These are phyloP conservation scores for Angophora floribunda DNA, from an alignment of 345 rosid species.

Conservation along the genomic window DNA sequence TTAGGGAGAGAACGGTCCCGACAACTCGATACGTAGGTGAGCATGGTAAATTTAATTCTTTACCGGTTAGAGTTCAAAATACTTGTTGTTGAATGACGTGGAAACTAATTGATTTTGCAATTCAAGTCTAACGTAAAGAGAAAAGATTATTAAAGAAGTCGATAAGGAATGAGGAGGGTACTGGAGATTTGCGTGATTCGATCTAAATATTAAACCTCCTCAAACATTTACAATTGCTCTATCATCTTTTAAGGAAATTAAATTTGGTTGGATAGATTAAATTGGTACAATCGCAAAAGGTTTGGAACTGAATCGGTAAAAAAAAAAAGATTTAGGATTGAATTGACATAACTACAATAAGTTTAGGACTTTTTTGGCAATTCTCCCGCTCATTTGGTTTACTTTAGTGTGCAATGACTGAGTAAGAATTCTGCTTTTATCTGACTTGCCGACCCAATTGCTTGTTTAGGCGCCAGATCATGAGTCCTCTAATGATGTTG, in stretches of 20 bases:
- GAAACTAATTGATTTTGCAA: not conserved
- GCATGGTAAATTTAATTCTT: not conserved
- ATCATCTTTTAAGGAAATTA: not conserved
- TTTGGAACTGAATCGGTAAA: no score
- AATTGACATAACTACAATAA: no score
- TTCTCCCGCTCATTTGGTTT: not conserved
- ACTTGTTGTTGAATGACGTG: not conserved
- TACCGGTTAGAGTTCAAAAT: not conserved
- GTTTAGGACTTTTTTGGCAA: no score
- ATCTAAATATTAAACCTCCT: not conserved
- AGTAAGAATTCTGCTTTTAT: not conserved
- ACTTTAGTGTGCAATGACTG: fast-evolving
- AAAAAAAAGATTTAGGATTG: no score
- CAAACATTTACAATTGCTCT: fast-evolving
- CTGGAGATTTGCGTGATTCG: fast-evolving
- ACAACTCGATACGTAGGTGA: not conserved
- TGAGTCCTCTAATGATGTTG: not conserved
- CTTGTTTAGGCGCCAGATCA: not conserved
- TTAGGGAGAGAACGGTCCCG: not conserved
- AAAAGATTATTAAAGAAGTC: not conserved
- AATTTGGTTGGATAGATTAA: no score
- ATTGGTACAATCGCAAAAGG: no score
- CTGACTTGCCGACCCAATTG: not conserved
- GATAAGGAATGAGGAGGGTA: fast-evolving
- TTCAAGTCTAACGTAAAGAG: not conserved